These are phyloP conservation scores for Oemleria cerasiformis DNA, from an alignment of 306 rosid species.

Conservation along the genomic window DNA sequence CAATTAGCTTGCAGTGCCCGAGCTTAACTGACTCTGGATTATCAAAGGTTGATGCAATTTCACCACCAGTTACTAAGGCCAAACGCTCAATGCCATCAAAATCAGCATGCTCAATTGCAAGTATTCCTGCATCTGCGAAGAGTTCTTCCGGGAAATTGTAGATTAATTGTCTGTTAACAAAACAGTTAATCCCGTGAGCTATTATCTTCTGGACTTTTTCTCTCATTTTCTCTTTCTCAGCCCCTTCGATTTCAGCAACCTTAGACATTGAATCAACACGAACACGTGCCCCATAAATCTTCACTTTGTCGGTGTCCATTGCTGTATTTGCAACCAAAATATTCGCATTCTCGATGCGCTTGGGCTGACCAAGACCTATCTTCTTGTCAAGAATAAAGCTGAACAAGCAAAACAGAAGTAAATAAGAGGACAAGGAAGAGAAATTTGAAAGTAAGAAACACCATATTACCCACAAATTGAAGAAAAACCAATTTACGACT, in stretches of 20 bases:
- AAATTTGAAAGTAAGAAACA: not conserved
- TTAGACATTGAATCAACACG: conserved; percentile 95
- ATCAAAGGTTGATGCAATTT: conserved; percentile 97
- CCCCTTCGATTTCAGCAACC: conserved; percentile 94
- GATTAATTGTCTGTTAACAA: conserved; percentile 89
- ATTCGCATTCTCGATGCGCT: conserved; percentile 86
- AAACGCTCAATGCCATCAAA: conserved; percentile 93
- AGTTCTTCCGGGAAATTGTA: conserved; percentile 98
- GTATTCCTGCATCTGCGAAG: conserved; percentile 93
- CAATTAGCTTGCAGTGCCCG: conserved; percentile 84
- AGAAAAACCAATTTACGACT: not conserved
- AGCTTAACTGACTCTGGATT: conserved; percentile 95
- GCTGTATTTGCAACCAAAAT: conserved; percentile 97
- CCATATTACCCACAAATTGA: not conserved
- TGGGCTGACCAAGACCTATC: conserved; percentile 98
- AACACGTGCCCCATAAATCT: conserved; percentile 93
- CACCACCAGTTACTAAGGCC: conserved; percentile 91
- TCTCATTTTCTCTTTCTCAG: conserved; percentile 94
- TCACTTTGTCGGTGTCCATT: conserved; percentile 96
- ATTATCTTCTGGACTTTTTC: conserved; percentile 94
- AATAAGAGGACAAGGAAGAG: not conserved
- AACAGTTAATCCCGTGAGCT: conserved; percentile 87
- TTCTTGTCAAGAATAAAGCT: conserved; percentile 99
- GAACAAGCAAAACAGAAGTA: conserved; percentile 30
- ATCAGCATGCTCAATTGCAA: conserved; percentile 99